Base-by-base conservation (phyloP, 2,329 filamentous ascomycete species). In the Alternaria sp. region DNA sequence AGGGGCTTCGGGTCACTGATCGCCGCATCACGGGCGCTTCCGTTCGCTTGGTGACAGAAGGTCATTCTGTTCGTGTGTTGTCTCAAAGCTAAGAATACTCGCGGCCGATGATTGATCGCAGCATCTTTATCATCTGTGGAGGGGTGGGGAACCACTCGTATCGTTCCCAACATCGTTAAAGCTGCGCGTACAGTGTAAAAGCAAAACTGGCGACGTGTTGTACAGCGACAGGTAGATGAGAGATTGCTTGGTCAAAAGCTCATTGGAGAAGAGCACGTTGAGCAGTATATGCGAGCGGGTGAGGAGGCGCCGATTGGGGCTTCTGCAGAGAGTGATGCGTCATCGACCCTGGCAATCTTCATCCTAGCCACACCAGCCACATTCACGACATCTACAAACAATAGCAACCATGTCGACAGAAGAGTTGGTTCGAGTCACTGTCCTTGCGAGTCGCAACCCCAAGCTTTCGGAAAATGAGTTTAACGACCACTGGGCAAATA, bases 401-500 rank as follows among this genome's bases (percentile, higher is more conserved):
- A 38, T n/a, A 54, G 6, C 40, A 44, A 54, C 4, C 5, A 46
- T 36, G 46, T 36, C 46, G 14, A 36, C 46, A 16, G 32, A 38
- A 50, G 32, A 57, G 7, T 57, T 71, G 4, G 57, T 73, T 50
- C 67, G 70, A 41, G 57, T 74, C 5, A 67, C 66, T 2, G 69
- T 72, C 14, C 62, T 62, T 45, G 69, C 71, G 22, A 66, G 68
- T 40, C 68, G 71, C 27, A 72, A 70, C 25, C 51, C 59, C 12
- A 67, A 65, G 6, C 60, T 67, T 7, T 62, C 65, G 3, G 68
- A 74, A 60, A 61, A 65, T 12, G 63, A 72, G 22, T 73, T 67
- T 43, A 66, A 71, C 48, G 61, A 64, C 30, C 68, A 72, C 43
- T 72, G 70, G 69, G 54, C 63, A 12, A 65, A 71, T 46, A 66